Evolutionary conservation across 2,329 filamentous ascomycete species (phyloP).

Genomic region (Diaporthe caulivora): DNA sequence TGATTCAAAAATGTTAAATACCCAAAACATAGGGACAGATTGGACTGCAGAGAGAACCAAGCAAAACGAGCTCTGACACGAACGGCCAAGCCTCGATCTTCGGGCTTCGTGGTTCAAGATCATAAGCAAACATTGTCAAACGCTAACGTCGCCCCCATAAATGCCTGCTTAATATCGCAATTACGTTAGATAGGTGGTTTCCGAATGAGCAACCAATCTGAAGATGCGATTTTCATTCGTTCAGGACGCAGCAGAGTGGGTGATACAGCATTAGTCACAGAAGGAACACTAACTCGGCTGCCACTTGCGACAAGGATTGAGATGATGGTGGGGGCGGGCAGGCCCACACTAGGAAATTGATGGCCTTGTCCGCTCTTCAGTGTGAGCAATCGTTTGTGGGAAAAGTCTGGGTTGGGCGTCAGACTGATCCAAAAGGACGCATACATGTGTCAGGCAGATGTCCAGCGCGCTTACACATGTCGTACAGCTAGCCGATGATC

Average conservation of each 20-base stretch:
- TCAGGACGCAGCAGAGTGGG: background rate
- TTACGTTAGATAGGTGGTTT: background rate
- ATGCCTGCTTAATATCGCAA: background rate
- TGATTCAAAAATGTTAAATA: background rate
- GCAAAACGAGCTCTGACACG: background rate
- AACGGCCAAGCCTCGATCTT: background rate
- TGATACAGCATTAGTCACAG: background rate
- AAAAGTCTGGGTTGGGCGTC: background rate
- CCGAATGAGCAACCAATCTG: background rate
- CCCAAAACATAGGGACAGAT: no score
- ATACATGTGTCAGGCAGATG: background rate
- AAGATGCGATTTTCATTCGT: background rate
- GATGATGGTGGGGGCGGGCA: background rate
- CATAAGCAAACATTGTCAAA: background rate
- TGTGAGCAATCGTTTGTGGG: background rate
- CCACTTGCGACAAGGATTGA: background rate
- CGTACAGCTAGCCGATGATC: background rate
- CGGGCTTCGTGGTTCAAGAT: background rate
- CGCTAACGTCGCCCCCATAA: no score
- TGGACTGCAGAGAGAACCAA: background rate
- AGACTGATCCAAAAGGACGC: slow-evolving; percentile 19
- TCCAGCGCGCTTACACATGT: slow-evolving; percentile 3
- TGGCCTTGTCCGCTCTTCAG: background rate
- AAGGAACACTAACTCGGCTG: background rate
- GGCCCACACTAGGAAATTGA: background rate